These are phyloP conservation scores for Backusella luteola DNA, from an alignment of 192 early-diverging fungal genomes.

Conservation along the genomic window DNA sequence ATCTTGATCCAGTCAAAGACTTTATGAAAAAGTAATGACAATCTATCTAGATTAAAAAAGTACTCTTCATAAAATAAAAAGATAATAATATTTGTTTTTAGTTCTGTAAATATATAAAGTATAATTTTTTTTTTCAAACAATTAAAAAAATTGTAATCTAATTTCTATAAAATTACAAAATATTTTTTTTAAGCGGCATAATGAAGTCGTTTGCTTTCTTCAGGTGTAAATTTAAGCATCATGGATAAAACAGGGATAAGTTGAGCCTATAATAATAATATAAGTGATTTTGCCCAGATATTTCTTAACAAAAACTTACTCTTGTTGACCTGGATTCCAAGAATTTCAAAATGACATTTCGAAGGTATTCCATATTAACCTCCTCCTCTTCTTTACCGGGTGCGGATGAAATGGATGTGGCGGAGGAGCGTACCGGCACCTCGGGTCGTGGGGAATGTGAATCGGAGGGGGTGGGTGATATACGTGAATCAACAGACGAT, in stretches of 20 bases:
- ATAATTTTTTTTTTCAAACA: not conserved
- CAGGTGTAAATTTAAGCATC: conserved; percentile 66
- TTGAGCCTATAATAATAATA: conserved; percentile 43
- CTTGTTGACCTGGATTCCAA: conserved; percentile 70
- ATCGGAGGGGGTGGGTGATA: not conserved
- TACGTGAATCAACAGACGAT: not conserved
- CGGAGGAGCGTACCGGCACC: not conserved
- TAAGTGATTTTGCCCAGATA: not conserved
- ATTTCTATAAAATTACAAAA: not conserved
- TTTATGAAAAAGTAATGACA: too few relatives aligned
- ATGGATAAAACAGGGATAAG: conserved; percentile 66
- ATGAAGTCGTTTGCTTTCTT: conserved; percentile 60
- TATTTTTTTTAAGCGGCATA: not conserved
- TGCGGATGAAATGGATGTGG: conserved; percentile 2
- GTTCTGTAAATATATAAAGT: not conserved
- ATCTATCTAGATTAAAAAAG: too few relatives aligned
- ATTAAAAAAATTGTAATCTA: not conserved
- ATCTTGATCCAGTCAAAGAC: too few relatives aligned
- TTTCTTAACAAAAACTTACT: conserved; percentile 41
- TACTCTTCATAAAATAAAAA: too few relatives aligned
- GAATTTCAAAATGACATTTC: conserved; percentile 71
- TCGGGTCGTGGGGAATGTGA: not conserved
- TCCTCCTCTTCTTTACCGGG: conserved; percentile 44
- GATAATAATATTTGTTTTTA: too few relatives aligned
- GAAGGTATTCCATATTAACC: conserved; percentile 72